Percentiles rank a stretch among this genome's conserved stretches.
These are phyloP conservation scores for Aegilops tauschii DNA, from an alignment of 176 grass and related monocot species.

Conservation along the genomic window DNA sequence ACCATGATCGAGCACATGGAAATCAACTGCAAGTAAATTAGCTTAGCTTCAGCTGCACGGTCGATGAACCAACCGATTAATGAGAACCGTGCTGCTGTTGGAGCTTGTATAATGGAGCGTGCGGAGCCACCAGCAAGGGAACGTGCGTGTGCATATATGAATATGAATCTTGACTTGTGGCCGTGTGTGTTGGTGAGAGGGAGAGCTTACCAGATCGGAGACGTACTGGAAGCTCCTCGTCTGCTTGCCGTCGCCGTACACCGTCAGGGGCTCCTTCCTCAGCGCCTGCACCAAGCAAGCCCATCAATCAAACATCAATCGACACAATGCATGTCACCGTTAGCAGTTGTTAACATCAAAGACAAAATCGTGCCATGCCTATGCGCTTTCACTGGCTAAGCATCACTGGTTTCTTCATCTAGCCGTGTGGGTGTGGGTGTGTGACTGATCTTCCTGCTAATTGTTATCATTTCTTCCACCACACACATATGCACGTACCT, in stretches of 20 bases:
- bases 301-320: neutral
- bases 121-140: neutral
- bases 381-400: neutral
- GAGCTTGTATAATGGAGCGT: neutral
- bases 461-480: neutral
- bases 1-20: neutral
- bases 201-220: slow-evolving; percentile 84
- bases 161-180: neutral
- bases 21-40: neutral
- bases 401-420: neutral
- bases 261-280: slow-evolving; percentile 90
- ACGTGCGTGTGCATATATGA: neutral
- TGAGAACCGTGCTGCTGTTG: neutral
- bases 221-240: slow-evolving; percentile 99
- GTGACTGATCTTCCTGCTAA: neutral
- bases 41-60: neutral
- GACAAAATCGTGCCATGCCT: neutral
- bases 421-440: neutral
- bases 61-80: neutral
- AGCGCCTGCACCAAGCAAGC: slow-evolving; percentile 46
- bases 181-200: neutral
- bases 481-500: neutral
- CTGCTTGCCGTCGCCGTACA: slow-evolving; percentile 98
- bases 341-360: neutral
- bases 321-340: neutral